phyloP scores from a whole-genome alignment of 2,329 filamentous ascomycete species.

The Phaeosphaeriaceae sp. region DNA sequence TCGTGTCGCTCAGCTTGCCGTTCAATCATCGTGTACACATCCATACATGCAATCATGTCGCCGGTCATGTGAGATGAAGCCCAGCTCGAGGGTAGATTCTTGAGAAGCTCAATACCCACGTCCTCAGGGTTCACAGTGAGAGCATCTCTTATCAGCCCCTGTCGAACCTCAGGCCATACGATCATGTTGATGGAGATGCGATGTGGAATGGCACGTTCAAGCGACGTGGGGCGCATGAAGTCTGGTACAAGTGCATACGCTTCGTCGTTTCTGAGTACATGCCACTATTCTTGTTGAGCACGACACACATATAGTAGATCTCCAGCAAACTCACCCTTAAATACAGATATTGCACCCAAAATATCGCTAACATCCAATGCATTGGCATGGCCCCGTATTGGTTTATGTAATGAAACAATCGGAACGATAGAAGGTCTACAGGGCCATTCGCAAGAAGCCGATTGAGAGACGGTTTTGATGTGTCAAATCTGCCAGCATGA shows the following conservation, averaged over 20 bases:
- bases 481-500: background rate
- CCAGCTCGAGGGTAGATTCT: background rate
- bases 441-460: background rate
- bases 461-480: background rate
- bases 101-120: background rate
- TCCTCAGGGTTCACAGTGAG: background rate
- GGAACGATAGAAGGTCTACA: background rate
- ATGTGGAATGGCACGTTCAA: background rate
- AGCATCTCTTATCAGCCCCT: background rate
- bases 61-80: background rate
- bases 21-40: background rate
- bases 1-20: background rate
- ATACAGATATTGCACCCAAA: background rate
- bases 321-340: background rate
- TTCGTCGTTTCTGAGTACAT: background rate
- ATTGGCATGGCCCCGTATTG: background rate
- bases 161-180: background rate
- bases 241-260: background rate
- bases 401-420: background rate
- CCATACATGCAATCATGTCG: background rate
- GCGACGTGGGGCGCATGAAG: background rate
- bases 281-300: background rate
- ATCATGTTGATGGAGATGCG: conserved; percentile 1
- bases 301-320: background rate
- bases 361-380: background rate